phyloP scores from a whole-genome alignment of 108 stramenopile species.

The Mediolabrus comicus region DNA sequence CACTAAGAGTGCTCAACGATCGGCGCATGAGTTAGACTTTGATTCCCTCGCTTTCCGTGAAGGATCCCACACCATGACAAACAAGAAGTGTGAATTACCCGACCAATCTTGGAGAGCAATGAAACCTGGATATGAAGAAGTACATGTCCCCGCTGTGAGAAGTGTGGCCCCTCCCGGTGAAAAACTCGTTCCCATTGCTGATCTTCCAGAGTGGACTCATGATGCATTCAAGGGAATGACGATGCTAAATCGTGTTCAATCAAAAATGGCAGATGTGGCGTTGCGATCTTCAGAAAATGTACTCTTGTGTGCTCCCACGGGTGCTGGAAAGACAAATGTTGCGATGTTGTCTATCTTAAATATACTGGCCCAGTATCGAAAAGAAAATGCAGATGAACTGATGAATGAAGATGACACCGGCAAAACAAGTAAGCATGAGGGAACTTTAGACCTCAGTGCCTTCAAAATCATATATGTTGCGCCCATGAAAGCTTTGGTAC shows the following conservation, averaged over 20 bases:
- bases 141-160: slow-evolving; percentile 96
- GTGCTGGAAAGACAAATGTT: slow-evolving; percentile 98
- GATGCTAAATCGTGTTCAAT: slow-evolving; percentile 97
- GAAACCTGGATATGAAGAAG: slow-evolving; percentile 99
- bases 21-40: slow-evolving; percentile 81
- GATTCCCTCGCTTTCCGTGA: slow-evolving; percentile 88
- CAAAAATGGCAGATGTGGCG: slow-evolving; percentile 90
- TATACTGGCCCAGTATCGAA: slow-evolving; percentile 90
- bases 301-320: slow-evolving; percentile 98
- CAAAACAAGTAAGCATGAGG: slow-evolving; percentile 51
- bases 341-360: slow-evolving; percentile 95
- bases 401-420: slow-evolving; percentile 33
- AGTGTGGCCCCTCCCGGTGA: slow-evolving; percentile 80
- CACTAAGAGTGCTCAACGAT: slow-evolving; percentile 42
- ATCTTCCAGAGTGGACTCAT: slow-evolving; percentile 96
- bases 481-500: slow-evolving; percentile 99
- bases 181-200: slow-evolving; percentile 73
- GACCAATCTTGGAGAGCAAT: slow-evolving; percentile 91
- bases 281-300: slow-evolving; percentile 90
- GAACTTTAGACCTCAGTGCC: slow-evolving; percentile 71
- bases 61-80: slow-evolving; percentile 93
- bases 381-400: slow-evolving; percentile 40
- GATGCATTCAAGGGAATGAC: slow-evolving; percentile 93
- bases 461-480: slow-evolving; percentile 99
- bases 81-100: slow-evolving; percentile 90